phyloP scores from a whole-genome alignment of 805 yeast genomes.

The Wickerhamiella sergipiensis region DNA sequence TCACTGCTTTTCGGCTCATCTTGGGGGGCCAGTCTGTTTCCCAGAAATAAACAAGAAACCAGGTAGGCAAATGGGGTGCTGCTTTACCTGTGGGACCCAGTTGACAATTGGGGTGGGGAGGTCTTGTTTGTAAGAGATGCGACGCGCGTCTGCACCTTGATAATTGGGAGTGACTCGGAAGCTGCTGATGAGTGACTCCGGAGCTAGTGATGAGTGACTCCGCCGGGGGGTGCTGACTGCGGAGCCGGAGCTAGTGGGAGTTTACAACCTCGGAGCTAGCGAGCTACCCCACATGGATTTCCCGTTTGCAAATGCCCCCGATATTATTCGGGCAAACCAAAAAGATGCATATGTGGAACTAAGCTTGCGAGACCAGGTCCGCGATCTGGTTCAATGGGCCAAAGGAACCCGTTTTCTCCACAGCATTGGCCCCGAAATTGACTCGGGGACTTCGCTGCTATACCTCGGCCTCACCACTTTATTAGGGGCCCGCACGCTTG shows the following conservation, averaged over 20 bases:
- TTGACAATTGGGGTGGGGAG: not conserved
- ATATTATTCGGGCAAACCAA: constrained; percentile 80
- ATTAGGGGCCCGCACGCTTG: constrained; percentile 66
- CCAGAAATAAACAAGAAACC: not conserved
- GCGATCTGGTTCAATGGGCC: constrained; percentile 39
- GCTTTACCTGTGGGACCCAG: not conserved
- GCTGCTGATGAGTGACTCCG: too few species aligned
- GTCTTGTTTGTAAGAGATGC: not conserved
- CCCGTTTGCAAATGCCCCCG: constrained; percentile 77
- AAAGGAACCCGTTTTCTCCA: constrained; percentile 46
- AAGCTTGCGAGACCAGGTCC: constrained; percentile 39
- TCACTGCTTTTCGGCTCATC: not conserved
- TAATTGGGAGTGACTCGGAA: not conserved
- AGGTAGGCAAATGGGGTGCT: not conserved
- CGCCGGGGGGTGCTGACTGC: too few species aligned
- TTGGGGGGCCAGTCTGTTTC: not conserved
- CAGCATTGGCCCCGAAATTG: constrained; percentile 46
- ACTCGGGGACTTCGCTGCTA: constrained; percentile 40
- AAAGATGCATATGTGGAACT: constrained; percentile 68
- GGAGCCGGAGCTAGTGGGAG: too few species aligned
- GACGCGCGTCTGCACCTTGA: not conserved
- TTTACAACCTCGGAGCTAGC: not conserved
- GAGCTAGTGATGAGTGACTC: too few species aligned
- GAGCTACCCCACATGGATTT: constrained; percentile 18
- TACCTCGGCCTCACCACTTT: constrained; percentile 69